Base-by-base conservation (phyloP, 2,329 filamentous ascomycete genomes). In the Ascochyta rabiei region DNA sequence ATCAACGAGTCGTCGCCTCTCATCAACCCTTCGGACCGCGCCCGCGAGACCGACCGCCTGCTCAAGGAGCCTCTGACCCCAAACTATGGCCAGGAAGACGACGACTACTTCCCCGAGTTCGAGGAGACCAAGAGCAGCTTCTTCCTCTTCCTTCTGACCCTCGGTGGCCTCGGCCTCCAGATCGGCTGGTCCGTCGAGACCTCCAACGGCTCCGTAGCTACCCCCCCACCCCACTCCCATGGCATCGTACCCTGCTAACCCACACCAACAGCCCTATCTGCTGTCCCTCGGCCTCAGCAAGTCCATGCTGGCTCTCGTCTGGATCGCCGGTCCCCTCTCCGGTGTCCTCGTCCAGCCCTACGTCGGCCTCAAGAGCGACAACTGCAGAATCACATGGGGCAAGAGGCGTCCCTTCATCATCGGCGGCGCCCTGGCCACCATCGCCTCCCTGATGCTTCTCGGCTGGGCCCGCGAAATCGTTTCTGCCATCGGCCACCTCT, bases 161-260 rank as follows among this genome's bases (percentile, higher is more conserved):
- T 97, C 58, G 87, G 90, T 70, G 90, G 96, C 63, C 91, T 91
- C 56, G 93, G 85, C 21, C 80, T 98, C 59, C 93, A 98, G 77
- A 89, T 98, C 64, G 92, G 93, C 24, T 98, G 93, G 93, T 93
- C 93, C 1, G 92, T 96, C 37, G 93, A 98, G 75, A 82, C 96
- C 37, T 96, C 92, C 48, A 93, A 96, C 79, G 93, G 93, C 65
- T 96, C 93, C 48, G 82, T 84, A 73, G 69, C 81, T 76, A 16
- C 13, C 9, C 2, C 26, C 21, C 46, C 3, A 15, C 44, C 38
- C 12, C 13, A 7, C 1, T n/a, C n/a, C n/a, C 9, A 6, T 18
- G 2, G 4, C 13, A 13, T 13, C 15, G 19, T 15, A 21, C 10
- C 16, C 16, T 44, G 35, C 53, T 56, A 28, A 35, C 43, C 53